These are phyloP conservation scores for Talaromyces borbonicus DNA, from an alignment of 495 filamentous ascomycete species.

Conservation along the genomic window DNA sequence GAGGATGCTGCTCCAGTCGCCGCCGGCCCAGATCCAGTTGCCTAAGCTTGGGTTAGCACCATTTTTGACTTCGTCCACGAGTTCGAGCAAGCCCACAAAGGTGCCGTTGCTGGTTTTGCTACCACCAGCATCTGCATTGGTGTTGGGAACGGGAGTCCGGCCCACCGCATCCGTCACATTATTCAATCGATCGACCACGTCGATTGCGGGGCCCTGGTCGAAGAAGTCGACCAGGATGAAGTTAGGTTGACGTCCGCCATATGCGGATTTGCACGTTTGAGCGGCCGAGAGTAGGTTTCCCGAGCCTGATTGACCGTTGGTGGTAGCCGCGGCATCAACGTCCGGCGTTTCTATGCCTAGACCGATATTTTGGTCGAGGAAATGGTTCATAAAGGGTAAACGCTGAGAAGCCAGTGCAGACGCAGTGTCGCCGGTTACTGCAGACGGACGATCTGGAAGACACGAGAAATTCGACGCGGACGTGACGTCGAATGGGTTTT, in stretches of 20 bases:
- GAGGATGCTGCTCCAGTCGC: constrained; percentile 33
- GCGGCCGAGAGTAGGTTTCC: constrained; percentile 55
- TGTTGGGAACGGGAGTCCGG: constrained; percentile 14
- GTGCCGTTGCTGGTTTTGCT: constrained; percentile 21
- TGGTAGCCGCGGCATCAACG: constrained; percentile 43
- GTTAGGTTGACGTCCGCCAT: constrained; percentile 43
- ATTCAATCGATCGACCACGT: constrained; percentile 55
- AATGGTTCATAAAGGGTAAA: constrained; percentile 64
- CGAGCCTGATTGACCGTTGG: constrained; percentile 43
- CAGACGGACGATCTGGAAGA: constrained; percentile 50
- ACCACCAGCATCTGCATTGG: constrained; percentile 17
- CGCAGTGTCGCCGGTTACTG: constrained; percentile 24
- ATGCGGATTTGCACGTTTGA: constrained; percentile 43
- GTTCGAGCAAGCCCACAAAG: constrained; percentile 27
- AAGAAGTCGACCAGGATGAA: constrained; percentile 73
- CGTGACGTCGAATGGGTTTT: constrained; percentile 63
- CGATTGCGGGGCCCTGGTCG: constrained; percentile 51
- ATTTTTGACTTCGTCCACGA: constrained; percentile 26
- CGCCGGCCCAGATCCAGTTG: constrained; percentile 39
- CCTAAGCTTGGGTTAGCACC: constrained; percentile 31
- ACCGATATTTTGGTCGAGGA: constrained; percentile 43
- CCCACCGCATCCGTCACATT: constrained; percentile 41
- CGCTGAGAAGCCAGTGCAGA: constrained; percentile 37
- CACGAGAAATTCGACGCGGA: constrained; percentile 56
- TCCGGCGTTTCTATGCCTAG: constrained; percentile 52